These are phyloP conservation scores for Rhizophagus sp. DNA, from an alignment of 192 early-diverging fungal genomes.

Conservation along the genomic window DNA sequence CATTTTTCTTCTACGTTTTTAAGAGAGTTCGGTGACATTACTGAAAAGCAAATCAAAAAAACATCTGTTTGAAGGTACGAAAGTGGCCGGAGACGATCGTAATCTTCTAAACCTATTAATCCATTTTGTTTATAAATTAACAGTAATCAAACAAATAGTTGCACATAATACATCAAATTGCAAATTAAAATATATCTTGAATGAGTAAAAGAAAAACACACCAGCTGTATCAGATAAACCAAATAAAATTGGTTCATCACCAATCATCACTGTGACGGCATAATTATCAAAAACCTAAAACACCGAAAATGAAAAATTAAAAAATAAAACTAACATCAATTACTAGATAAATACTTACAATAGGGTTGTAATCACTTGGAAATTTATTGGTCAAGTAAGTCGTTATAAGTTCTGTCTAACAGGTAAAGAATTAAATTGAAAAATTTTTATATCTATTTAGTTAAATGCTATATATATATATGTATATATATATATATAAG, in stretches of 20 bases:
- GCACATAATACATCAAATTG: not conserved
- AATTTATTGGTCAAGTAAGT: constrained; percentile 98
- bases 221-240: constrained; percentile 95
- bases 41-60: constrained; percentile 94
- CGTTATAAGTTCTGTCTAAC: constrained; percentile 88
- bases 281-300: constrained; percentile 92
- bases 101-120: constrained; percentile 85
- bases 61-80: constrained; percentile 97
- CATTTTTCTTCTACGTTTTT: constrained; percentile 96
- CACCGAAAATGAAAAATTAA: not conserved
- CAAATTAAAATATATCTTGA: not conserved
- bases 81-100: constrained; percentile 89
- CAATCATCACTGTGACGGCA: constrained; percentile 98
- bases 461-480: not conserved
- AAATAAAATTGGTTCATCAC: constrained; percentile 93
- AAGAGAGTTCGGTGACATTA: constrained; percentile 87
- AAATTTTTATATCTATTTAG: constrained; percentile 3
- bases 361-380: constrained; percentile 94
- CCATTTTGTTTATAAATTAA: not conserved
- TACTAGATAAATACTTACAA: constrained; percentile 59
- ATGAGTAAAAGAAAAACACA: constrained; percentile 10
- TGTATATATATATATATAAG: not conserved
- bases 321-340: not conserved
- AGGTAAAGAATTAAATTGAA: not conserved
- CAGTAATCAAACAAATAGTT: not conserved